Base-by-base conservation (phyloP, 495 filamentous ascomycete species). In the Annulohypoxylon moriforme region DNA sequence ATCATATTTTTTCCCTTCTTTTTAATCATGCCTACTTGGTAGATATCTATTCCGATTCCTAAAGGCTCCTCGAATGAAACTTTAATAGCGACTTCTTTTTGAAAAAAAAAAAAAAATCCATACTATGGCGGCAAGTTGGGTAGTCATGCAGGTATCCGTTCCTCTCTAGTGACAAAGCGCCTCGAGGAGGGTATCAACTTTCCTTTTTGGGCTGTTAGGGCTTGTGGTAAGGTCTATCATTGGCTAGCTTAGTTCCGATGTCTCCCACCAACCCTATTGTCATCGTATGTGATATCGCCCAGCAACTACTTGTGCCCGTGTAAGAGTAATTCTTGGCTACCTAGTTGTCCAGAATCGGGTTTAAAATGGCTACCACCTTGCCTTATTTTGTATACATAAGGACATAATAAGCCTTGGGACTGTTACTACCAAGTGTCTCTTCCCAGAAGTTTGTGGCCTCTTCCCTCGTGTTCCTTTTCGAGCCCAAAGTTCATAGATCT, bases 1-100 rank as follows among this genome's bases (percentile, higher is more conserved):
- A 81, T 77, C 61, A 73, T 18, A 44, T 22, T 16, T 53, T 57
- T 47, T 62, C n/a, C n/a, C n/a, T n/a, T n/a, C n/a, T n/a, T n/a
- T n/a, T n/a, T n/a, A n/a, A n/a, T n/a, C n/a, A n/a, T n/a, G n/a
- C n/a, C n/a, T n/a, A n/a, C n/a, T n/a, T n/a, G n/a, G n/a, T n/a
- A n/a, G n/a, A n/a, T 36, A 36, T 55, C 27, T 29, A 29, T 6
- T 29, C 27, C 27, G 27, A 29, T 29, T 16, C 44, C 14, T 10
- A 36, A 4, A 13, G 10, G 27, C 27, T 6, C 2, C 3, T 29
- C 6, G 6, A 6, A 6, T 29, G 27, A 6, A 6, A 6, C 6
- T 3, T 6, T 2, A 29, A 29, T 6, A 6, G 27, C 6, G 34
- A 13, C 34, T 22, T 52, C 47, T 46, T 61, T 36, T 44, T 53